phyloP scores from a whole-genome alignment of 306 rosid genomes.

The Notholithocarpus densiflorus region DNA sequence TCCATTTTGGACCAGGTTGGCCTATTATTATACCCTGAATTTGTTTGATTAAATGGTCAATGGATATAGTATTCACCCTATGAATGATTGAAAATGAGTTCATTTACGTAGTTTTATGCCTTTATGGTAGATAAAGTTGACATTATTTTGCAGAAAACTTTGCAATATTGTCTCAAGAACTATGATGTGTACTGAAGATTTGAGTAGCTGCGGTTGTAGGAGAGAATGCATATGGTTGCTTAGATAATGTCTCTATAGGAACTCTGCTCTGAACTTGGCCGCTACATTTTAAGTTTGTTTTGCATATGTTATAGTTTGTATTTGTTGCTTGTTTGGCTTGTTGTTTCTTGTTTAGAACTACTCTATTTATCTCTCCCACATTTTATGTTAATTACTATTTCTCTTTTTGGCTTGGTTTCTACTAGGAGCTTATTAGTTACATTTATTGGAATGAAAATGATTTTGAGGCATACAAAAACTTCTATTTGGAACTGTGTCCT shows the following conservation, averaged over 20 bases:
- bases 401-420: too few species aligned
- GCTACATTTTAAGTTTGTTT: background rate
- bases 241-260: background rate
- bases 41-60: too few species aligned
- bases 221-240: slow-evolving; percentile 22
- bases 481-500: background rate
- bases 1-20: too few species aligned
- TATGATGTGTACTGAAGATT: slow-evolving; percentile 21
- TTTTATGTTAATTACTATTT: too few species aligned
- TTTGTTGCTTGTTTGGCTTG: background rate
- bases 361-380: background rate
- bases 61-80: too few species aligned
- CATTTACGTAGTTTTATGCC: background rate
- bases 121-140: background rate
- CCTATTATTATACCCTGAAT: too few species aligned
- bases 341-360: background rate
- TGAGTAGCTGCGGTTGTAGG: slow-evolving; percentile 19
- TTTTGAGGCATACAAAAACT: background rate
- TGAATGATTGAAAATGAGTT: too few species aligned
- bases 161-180: slow-evolving; percentile 28
- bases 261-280: background rate
- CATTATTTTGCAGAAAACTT: slow-evolving; percentile 42
- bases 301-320: background rate
- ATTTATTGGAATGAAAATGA: too few species aligned
- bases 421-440: too few species aligned